A percentile compares a stretch with the other conserved stretches of the same genome.
Conservation (phyloP, 1,284 basidiomycete genomes). For the Pterulicium gracile region DNA sequence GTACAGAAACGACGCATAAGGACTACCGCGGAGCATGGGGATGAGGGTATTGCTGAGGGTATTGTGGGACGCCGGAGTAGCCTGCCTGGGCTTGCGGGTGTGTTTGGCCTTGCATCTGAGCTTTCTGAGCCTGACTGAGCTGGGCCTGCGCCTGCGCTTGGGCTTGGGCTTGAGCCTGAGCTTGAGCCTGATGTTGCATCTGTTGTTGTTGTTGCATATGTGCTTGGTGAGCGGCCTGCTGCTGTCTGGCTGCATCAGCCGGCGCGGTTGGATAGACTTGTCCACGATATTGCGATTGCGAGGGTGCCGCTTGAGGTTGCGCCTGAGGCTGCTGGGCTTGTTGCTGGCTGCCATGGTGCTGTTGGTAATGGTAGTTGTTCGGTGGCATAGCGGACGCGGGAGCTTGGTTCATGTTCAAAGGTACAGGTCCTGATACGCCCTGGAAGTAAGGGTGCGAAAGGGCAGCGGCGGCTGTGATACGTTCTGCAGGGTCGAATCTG, state of each 20-base stretch:
- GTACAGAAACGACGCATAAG: no score
- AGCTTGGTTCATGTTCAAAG: constrained; percentile 34
- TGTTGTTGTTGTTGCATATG: constrained; percentile 37
- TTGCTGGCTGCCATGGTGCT: constrained; percentile 42
- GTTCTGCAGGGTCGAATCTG: constrained; percentile 92
- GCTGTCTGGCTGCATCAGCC: constrained; percentile 19
- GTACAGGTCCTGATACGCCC: constrained; percentile 30
- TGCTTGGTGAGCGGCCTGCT: constrained; percentile 38
- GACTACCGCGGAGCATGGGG: constrained; percentile 20
- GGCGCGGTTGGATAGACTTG: constrained; percentile 42
- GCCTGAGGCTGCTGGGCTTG: constrained; percentile 34
- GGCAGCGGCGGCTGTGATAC: constrained; percentile 88
- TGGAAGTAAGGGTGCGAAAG: constrained; percentile 93
- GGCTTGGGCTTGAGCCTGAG: constrained; percentile 17
- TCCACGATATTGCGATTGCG: background rate
- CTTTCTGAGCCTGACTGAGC: constrained; percentile 2
- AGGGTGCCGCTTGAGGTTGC: background rate
- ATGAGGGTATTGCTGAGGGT: constrained; percentile 26
- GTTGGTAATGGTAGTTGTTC: constrained; percentile 50
- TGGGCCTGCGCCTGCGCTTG: constrained; percentile 17
- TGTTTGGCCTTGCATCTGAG: constrained; percentile 17
- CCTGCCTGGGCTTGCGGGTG: constrained; percentile 16
- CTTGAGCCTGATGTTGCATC: constrained; percentile 27
- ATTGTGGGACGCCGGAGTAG: constrained; percentile 11
- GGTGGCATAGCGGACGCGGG: constrained; percentile 57